phyloP scores from a whole-genome alignment of 2,329 filamentous ascomycete species.

The Sporothrix humicola region DNA sequence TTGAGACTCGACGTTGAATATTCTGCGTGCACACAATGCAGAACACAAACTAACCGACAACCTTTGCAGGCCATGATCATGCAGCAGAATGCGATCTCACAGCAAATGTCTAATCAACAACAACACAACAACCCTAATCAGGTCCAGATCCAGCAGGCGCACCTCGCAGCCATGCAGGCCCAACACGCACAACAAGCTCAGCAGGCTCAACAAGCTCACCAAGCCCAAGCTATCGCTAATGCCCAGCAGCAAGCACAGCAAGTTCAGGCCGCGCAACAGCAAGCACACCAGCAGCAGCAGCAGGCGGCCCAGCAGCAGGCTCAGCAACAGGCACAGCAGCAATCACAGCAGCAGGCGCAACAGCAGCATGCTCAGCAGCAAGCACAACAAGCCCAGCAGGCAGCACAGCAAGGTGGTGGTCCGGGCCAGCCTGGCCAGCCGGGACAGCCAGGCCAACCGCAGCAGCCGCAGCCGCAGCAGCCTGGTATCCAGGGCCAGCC shows the following conservation, averaged over 20 bases:
- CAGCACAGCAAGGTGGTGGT: conserved; percentile 56
- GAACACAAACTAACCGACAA: not conserved
- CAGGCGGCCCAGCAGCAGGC: conserved; percentile 38
- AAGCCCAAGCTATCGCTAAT: conserved; percentile 40
- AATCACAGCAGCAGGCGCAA: conserved; percentile 41
- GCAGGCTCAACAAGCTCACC: conserved; percentile 46
- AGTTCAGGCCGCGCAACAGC: conserved; percentile 40
- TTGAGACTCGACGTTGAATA: too few relatives aligned
- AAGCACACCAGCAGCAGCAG: conserved; percentile 34
- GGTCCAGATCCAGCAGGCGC: conserved; percentile 50
- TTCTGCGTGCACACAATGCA: too few relatives aligned
- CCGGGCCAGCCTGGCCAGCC: conserved; percentile 44
- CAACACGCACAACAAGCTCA: conserved; percentile 40
- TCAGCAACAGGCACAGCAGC: conserved; percentile 48
- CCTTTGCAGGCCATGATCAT: conserved; percentile 50
- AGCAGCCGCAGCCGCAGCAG: conserved; percentile 30
- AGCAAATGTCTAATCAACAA: conserved; percentile 43
- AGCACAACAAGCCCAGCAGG: conserved; percentile 44
- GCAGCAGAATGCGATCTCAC: conserved; percentile 53
- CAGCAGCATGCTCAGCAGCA: conserved; percentile 50
- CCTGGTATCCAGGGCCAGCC: conserved; percentile 40
- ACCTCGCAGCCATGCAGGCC: conserved; percentile 38
- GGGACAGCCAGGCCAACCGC: conserved; percentile 26
- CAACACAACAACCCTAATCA: conserved; percentile 50
- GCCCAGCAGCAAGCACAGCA: conserved; percentile 40